A percentile compares a stretch with the other conserved stretches of the same genome.
Evolutionary conservation across 495 filamentous ascomycete species (phyloP).

Genomic region (Daldinia decipiens): DNA sequence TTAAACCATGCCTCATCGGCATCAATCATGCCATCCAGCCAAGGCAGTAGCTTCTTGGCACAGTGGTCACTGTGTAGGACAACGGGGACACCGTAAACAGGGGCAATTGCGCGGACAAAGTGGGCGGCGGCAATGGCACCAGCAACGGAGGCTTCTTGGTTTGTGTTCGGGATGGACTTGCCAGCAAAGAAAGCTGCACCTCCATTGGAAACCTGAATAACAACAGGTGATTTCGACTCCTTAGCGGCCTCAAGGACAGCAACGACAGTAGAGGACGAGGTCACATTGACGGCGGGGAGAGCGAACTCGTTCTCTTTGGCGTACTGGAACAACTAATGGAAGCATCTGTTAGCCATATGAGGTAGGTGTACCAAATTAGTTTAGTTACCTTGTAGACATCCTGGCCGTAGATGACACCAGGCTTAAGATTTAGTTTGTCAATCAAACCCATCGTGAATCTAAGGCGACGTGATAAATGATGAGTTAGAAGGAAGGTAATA

Average conservation of each 20-base stretch:
- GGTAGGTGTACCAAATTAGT: constrained; percentile 37
- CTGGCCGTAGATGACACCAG: constrained; percentile 87
- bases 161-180: constrained; percentile 88
- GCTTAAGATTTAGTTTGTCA: constrained; percentile 72
- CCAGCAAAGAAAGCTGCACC: constrained; percentile 95
- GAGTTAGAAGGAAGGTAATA: constrained; percentile 1
- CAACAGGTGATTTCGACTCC: constrained; percentile 86
- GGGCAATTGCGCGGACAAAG: constrained; percentile 90
- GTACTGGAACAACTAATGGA: constrained; percentile 70
- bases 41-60: constrained; percentile 90
- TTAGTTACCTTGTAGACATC: constrained; percentile 68
- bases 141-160: constrained; percentile 87
- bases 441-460: constrained; percentile 42
- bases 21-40: constrained; percentile 96
- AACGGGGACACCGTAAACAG: constrained; percentile 88
- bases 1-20: constrained; percentile 94
- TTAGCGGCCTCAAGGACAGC: constrained; percentile 92
- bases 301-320: constrained; percentile 85
- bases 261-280: constrained; percentile 89
- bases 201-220: constrained; percentile 92
- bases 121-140: constrained; percentile 89
- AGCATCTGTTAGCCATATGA: background rate
- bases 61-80: constrained; percentile 94
- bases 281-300: constrained; percentile 94
- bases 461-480: background rate